A percentile compares a stretch with the other conserved stretches of the same genome.
These are phyloP conservation scores for Lizanozyma gosingica DNA, from an alignment of 1,139 yeast species.

Conservation along the genomic window DNA sequence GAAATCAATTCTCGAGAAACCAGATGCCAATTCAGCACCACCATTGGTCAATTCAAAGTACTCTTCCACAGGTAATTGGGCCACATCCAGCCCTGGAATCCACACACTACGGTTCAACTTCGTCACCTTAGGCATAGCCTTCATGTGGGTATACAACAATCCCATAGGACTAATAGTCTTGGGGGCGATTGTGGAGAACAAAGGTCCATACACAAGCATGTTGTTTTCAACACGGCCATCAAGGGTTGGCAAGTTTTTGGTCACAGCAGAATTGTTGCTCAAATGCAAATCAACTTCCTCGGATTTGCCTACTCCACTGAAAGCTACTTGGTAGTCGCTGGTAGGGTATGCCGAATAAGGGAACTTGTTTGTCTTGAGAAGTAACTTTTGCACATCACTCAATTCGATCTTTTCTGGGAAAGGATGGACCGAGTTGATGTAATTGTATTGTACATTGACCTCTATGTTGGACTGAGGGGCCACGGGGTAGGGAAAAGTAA, in stretches of 20 bases:
- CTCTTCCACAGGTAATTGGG: slow-evolving; percentile 57
- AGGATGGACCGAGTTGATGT: slow-evolving; percentile 44
- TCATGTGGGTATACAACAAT: slow-evolving; percentile 55
- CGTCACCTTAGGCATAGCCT: slow-evolving; percentile 55
- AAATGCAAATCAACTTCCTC: slow-evolving; percentile 36
- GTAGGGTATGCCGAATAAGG: slow-evolving; percentile 62
- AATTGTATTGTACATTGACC: slow-evolving; percentile 46
- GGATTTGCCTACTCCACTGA: slow-evolving; percentile 42
- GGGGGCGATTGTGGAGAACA: slow-evolving; percentile 30
- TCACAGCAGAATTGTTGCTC: slow-evolving; percentile 9
- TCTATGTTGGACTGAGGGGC: slow-evolving; percentile 49
- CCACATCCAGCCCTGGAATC: slow-evolving; percentile 40
- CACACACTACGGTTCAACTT: slow-evolving; percentile 68
- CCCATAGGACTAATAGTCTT: slow-evolving; percentile 40
- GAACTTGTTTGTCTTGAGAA: slow-evolving; percentile 45
- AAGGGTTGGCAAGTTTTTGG: slow-evolving; percentile 16
- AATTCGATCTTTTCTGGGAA: slow-evolving; percentile 56
- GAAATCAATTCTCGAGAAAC: slow-evolving; percentile 76
- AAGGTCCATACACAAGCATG: slow-evolving; percentile 52
- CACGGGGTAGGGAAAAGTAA: slow-evolving; percentile 56
- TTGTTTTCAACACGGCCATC: slow-evolving; percentile 27
- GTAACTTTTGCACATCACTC: slow-evolving; percentile 53
- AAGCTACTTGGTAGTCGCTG: slow-evolving; percentile 34
- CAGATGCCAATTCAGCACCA: slow-evolving; percentile 60
- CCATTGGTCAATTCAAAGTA: slow-evolving; percentile 71